A percentile compares a stretch with the other conserved stretches of the same genome.
Evolutionary conservation across 306 rosid genomes (phyloP).

Genomic region (Malus fusca): DNA sequence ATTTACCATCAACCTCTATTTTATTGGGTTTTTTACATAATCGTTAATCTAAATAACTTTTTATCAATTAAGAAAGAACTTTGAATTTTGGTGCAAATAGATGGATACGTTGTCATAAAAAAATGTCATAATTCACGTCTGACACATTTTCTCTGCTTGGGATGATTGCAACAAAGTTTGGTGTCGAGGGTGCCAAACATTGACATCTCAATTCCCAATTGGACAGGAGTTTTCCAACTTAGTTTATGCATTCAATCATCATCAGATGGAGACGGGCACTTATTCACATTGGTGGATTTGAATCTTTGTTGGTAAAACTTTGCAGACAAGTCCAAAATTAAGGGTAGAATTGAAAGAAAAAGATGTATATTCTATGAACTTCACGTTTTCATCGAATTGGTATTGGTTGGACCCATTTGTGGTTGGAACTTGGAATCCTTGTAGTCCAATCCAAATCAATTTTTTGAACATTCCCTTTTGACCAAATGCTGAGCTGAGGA

Average conservation of each 20-base stretch:
- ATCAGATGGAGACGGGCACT: constrained; percentile 35
- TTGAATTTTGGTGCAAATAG: background rate
- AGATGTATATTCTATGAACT: background rate
- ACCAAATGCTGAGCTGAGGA: constrained; percentile 27
- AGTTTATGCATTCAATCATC: constrained; percentile 6
- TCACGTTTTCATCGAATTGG: background rate
- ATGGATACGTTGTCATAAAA: no score
- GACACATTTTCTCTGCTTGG: background rate
- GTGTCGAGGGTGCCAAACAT: constrained; percentile 22
- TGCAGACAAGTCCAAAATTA: background rate
- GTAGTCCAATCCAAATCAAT: constrained; percentile 32
- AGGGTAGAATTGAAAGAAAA: background rate
- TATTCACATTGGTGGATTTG: background rate
- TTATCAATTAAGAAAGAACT: no score
- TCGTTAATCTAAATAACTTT: background rate
- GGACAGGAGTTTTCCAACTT: constrained; percentile 15
- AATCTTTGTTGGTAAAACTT: background rate
- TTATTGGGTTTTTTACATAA: no score
- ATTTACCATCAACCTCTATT: background rate
- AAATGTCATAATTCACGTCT: no score
- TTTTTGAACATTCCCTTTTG: constrained; percentile 35
- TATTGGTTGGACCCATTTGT: background rate
- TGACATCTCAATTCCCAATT: constrained; percentile 24
- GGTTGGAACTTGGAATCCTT: constrained; percentile 20
- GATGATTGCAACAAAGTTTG: constrained; percentile 1